These are phyloP conservation scores for Tetragonia tetragonoides DNA, from an alignment of 148 eudicot genomes.

Conservation along the genomic window DNA sequence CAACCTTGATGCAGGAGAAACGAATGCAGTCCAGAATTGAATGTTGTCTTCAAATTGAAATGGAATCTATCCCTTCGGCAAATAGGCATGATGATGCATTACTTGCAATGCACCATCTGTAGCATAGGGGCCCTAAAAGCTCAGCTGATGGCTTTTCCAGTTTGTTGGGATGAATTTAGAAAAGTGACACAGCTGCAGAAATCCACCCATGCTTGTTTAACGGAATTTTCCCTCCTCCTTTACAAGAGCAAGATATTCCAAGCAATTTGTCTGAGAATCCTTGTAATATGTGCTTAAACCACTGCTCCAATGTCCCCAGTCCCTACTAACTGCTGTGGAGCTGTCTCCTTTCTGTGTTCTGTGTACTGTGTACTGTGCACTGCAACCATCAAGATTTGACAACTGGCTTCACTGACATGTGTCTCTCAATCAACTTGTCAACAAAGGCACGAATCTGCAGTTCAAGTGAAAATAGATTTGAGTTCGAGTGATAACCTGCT, in stretches of 20 bases:
- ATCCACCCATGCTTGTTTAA: conserved; percentile 11
- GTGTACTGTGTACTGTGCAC: background rate
- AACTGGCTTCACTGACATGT: conserved; percentile 58
- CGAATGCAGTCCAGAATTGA: conserved; percentile 24
- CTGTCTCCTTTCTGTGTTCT: background rate
- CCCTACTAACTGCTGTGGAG: conserved; percentile 7
- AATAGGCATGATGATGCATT: conserved; percentile 12
- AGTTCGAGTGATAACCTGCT: background rate
- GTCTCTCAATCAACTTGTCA: conserved; percentile 86
- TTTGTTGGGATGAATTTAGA: background rate
- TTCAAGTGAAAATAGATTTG: conserved; percentile 2
- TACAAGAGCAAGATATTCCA: conserved; percentile 1
- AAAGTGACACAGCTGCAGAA: background rate
- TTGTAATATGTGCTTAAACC: background rate
- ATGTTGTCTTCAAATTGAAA: conserved; percentile 16
- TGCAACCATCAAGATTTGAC: conserved; percentile 44
- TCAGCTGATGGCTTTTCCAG: background rate
- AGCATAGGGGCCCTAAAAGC: conserved; percentile 18
- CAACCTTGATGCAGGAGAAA: conserved; percentile 39
- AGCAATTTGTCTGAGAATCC: conserved; percentile 6
- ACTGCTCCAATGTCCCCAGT: conserved; percentile 16
- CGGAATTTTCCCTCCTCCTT: conserved; percentile 4
- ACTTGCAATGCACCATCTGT: conserved; percentile 21
- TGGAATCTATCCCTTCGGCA: conserved; percentile 12
- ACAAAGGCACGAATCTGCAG: conserved; percentile 93